phyloP scores from a whole-genome alignment of 257 asterid species.

The Paraleonurus japonicus region DNA sequence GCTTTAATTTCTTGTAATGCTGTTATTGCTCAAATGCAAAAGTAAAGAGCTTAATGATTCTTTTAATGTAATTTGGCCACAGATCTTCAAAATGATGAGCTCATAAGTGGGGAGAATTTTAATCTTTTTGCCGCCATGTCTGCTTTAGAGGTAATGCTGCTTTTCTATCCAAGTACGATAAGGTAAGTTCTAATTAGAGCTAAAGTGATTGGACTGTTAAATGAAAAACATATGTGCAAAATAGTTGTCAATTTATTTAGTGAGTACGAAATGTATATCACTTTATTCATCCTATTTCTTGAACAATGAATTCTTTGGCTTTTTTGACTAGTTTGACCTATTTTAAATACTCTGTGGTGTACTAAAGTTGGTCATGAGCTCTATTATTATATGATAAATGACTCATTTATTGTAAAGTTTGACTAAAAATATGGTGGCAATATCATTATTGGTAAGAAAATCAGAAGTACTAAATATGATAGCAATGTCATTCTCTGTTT shows the following conservation, averaged over 20 bases:
- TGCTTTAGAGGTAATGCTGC: conserved; percentile 84
- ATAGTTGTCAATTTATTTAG: background rate
- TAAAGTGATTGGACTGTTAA: background rate
- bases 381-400: background rate
- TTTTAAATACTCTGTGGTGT: conserved; percentile 12
- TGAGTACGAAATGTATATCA: background rate
- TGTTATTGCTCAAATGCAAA: conserved; percentile 5
- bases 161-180: conserved; percentile 3
- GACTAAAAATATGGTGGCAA: background rate
- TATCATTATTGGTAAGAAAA: background rate
- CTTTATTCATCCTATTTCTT: background rate
- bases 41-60: conserved; percentile 2
- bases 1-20: conserved; percentile 6
- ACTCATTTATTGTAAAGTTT: conserved; percentile 8
- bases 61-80: conserved; percentile 32
- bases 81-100: conserved; percentile 91
- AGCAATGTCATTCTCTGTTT: background rate
- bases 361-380: conserved; percentile 6
- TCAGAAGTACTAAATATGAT: background rate
- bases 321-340: conserved; percentile 1
- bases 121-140: conserved; percentile 99
- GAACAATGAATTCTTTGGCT: background rate
- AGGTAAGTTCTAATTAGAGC: conserved; percentile 11
- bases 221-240: background rate
- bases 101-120: conserved; percentile 80